Percentiles rank a stretch among this genome's conserved stretches.
These are phyloP conservation scores for Mycena floridula DNA, from an alignment of 768 basidiomycete genomes.

Conservation along the genomic window DNA sequence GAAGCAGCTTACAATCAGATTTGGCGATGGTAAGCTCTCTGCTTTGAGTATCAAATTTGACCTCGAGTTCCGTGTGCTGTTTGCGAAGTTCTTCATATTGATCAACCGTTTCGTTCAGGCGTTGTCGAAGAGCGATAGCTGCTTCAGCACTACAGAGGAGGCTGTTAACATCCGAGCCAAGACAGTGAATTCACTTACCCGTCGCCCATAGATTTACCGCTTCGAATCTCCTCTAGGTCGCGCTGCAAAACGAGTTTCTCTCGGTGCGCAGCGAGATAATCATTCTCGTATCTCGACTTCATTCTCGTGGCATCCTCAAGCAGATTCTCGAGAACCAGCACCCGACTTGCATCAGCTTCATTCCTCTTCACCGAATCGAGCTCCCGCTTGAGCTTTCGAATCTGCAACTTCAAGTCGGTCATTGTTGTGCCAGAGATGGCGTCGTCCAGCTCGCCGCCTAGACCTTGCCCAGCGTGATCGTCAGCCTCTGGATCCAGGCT, in stretches of 20 bases:
- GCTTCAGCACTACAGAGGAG: constrained; percentile 62
- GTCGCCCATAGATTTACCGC: constrained; percentile 78
- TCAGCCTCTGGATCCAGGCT: constrained; percentile 30
- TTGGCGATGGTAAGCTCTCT: constrained; percentile 78
- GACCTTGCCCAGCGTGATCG: constrained; percentile 50
- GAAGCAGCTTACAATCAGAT: constrained; percentile 63
- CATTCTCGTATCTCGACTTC: constrained; percentile 84
- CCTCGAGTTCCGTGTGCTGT: constrained; percentile 64
- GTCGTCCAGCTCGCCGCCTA: constrained; percentile 85
- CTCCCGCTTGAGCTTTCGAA: constrained; percentile 77
- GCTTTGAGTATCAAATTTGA: constrained; percentile 53
- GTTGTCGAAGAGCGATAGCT: constrained; percentile 81
- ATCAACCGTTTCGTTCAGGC: constrained; percentile 83
- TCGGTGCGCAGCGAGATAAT: constrained; percentile 80
- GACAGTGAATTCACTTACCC: constrained; percentile 42
- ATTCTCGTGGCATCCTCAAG: constrained; percentile 87
- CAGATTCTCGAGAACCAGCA: constrained; percentile 86
- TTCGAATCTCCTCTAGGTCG: constrained; percentile 83
- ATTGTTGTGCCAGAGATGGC: constrained; percentile 79
- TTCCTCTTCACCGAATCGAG: constrained; percentile 69
- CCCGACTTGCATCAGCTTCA: constrained; percentile 66
- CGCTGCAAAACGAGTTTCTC: constrained; percentile 76
- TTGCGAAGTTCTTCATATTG: constrained; percentile 68
- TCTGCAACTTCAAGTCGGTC: constrained; percentile 88
- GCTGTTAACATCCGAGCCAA: background rate